A percentile compares a stretch with the other conserved stretches of the same genome.
phyloP scores from a whole-genome alignment of 768 basidiomycete species.

The Rossbeevera mucosa region DNA sequence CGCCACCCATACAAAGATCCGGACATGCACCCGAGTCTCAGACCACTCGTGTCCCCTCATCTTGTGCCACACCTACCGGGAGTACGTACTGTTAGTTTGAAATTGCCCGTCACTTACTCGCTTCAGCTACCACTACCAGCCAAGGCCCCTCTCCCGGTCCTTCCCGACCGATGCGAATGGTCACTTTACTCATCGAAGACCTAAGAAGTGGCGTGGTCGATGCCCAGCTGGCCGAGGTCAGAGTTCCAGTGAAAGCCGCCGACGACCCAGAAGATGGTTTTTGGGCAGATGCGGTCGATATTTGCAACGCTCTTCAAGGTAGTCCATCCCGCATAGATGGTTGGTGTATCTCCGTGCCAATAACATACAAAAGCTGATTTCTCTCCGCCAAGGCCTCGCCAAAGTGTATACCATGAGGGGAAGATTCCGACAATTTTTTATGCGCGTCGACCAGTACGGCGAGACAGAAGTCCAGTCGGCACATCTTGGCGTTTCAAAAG shows the following conservation, averaged over 20 bases:
- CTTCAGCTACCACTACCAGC: conserved; percentile 8
- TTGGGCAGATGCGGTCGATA: conserved; percentile 68
- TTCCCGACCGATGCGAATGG: conserved; percentile 39
- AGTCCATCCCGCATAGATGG: conserved; percentile 70
- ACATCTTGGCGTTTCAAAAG: conserved; percentile 51
- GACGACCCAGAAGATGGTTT: conserved; percentile 51
- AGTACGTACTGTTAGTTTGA: conserved; percentile 24
- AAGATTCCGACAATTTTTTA: conserved; percentile 63
- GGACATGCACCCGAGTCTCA: background rate
- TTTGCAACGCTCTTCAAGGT: conserved; percentile 53
- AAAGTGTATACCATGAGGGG: conserved; percentile 64
- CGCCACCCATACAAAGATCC: conserved; percentile 1
- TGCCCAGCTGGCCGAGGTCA: conserved; percentile 61
- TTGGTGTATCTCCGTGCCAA: conserved; percentile 18
- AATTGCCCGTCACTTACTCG: conserved; percentile 4
- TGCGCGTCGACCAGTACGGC: conserved; percentile 53
- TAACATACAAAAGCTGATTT: background rate
- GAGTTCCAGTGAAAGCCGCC: conserved; percentile 48
- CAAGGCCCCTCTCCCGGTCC: conserved; percentile 13
- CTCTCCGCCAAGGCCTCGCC: conserved; percentile 49
- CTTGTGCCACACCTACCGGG: conserved; percentile 16
- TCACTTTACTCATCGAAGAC: conserved; percentile 68
- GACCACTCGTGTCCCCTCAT: background rate
- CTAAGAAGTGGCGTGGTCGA: conserved; percentile 50
- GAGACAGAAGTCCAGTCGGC: conserved; percentile 47